Base-by-base conservation (phyloP, 106 monocot species). In the Allium sativum region DNA sequence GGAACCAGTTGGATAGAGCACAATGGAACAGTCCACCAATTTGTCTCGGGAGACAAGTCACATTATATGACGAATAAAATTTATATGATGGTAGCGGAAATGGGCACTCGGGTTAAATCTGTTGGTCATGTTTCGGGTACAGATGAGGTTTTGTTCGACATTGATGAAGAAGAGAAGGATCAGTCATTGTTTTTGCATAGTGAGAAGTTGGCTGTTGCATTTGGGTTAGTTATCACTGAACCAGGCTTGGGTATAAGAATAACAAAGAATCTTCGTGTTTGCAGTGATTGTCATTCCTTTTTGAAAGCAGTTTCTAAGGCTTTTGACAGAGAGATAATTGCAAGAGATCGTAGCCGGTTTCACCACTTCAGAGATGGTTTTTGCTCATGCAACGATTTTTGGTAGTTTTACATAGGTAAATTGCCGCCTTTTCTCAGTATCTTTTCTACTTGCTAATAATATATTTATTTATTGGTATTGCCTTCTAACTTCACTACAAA, bases 1-100 rank as follows among this genome's bases (percentile, higher is more conserved):
- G 83, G 83, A 4, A 48, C 65, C 12, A 84, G 79, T 61, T 76
- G 72, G 73, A 76, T 84, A 21, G 83, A 84, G 70, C 18, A 70
- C 12, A 60, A 73, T 48, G 74, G 76, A 12, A 59, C 50, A 9
- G 65, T 75, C 41, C 69, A 79, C 21, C 72, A 73, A 52, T 84
- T 84, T 41, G 44, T 70, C 14, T 72, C 72, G 14, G 79, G 83
- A 14, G 77, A 82, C 59, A 42, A 66, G 63, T 70, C 82, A 19
- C 82, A 82, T 44, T n/a, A 1, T 21, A 59, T 45, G 55, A 73
- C 60, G 2, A 53, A 72, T 9, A 40, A 73, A 55, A 76, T 81
- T 14, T 70, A 76, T 42, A 45, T 46, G 65, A 81, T 73, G 76
- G 43, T 76, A 45, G 61, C 60, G 12, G 81, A 81, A 65, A 61